Evolutionary conservation across 2,329 filamentous ascomycete species (phyloP).

Genomic region (Magnaporthales sp.): DNA sequence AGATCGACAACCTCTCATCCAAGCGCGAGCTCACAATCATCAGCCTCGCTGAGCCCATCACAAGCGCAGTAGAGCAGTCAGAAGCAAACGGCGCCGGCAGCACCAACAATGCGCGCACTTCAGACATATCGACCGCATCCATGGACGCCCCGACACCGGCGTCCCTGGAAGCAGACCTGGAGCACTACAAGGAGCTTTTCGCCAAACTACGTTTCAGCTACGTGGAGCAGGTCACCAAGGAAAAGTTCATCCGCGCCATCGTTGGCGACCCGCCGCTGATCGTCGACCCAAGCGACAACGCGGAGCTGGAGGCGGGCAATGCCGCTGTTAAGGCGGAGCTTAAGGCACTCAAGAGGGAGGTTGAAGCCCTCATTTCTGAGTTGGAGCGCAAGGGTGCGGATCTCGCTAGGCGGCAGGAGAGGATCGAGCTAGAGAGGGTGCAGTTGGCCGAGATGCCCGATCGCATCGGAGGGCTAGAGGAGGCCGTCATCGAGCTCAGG

Average conservation of each 20-base stretch:
- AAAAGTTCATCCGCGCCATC: slow-evolving; percentile 91
- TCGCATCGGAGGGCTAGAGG: slow-evolving; percentile 39
- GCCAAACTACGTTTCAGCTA: slow-evolving; percentile 95
- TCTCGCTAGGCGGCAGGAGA: slow-evolving; percentile 46
- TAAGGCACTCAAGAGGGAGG: slow-evolving; percentile 72
- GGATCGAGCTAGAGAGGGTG: slow-evolving; percentile 36
- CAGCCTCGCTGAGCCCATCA: slow-evolving; percentile 67
- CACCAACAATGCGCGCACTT: slow-evolving; percentile 42
- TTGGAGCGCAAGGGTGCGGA: slow-evolving; percentile 58
- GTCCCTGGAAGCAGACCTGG: slow-evolving; percentile 72
- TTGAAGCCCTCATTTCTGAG: slow-evolving; percentile 62
- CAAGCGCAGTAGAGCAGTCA: slow-evolving; percentile 36
- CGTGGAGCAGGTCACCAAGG: slow-evolving; percentile 96
- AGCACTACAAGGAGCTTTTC: slow-evolving; percentile 91
- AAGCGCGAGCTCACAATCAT: slow-evolving; percentile 61
- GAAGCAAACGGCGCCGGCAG: slow-evolving; percentile 24
- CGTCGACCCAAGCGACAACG: slow-evolving; percentile 74
- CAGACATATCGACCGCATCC: slow-evolving; percentile 60
- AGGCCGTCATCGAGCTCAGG: slow-evolving; percentile 35
- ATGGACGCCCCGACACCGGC: slow-evolving; percentile 63
- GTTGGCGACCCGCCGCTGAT: slow-evolving; percentile 84
- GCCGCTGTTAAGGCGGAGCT: slow-evolving; percentile 62
- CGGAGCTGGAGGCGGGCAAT: slow-evolving; percentile 61
- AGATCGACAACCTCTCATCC: slow-evolving; percentile 1
- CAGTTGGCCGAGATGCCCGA: slow-evolving; percentile 42